phyloP scores from a whole-genome alignment of 208 protist species.

The Trypanosoma cruzi region DNA sequence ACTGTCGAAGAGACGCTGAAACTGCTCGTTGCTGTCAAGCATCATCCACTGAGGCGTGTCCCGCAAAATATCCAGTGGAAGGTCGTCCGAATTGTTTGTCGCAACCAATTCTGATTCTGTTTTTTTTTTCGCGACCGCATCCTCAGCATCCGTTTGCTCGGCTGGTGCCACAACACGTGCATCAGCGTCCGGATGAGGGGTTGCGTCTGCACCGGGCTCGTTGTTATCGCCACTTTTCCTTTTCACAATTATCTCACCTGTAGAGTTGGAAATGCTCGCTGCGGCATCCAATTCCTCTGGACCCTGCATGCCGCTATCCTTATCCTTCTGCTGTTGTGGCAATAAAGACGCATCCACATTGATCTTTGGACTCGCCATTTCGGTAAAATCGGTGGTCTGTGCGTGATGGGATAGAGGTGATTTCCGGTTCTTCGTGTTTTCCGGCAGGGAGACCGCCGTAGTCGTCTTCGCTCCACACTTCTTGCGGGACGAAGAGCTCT shows the following conservation, averaged over 20 bases:
- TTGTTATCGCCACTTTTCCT: background rate
- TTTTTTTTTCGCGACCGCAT: background rate
- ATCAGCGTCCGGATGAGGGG: background rate
- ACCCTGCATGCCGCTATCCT: background rate
- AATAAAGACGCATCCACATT: background rate
- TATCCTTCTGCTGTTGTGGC: background rate
- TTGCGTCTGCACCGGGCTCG: background rate
- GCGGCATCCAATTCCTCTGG: background rate
- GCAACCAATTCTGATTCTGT: background rate
- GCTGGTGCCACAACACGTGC: too few species aligned
- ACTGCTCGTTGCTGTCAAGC: constrained; percentile 60
- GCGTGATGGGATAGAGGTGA: background rate
- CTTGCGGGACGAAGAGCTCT: background rate
- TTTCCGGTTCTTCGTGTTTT: background rate
- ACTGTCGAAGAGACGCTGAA: constrained; percentile 81
- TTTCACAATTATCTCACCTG: background rate
- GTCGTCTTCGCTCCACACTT: background rate
- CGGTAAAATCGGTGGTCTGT: background rate
- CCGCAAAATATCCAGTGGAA: constrained; percentile 14
- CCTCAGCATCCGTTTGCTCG: background rate
- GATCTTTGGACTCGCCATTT: background rate
- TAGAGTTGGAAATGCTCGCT: background rate
- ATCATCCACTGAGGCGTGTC: constrained; percentile 31
- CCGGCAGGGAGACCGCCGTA: too few species aligned
- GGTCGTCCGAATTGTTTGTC: background rate